phyloP scores from a whole-genome alignment of 371 early-diverging fungal species.

The Dinochytrium kinnereticum region DNA sequence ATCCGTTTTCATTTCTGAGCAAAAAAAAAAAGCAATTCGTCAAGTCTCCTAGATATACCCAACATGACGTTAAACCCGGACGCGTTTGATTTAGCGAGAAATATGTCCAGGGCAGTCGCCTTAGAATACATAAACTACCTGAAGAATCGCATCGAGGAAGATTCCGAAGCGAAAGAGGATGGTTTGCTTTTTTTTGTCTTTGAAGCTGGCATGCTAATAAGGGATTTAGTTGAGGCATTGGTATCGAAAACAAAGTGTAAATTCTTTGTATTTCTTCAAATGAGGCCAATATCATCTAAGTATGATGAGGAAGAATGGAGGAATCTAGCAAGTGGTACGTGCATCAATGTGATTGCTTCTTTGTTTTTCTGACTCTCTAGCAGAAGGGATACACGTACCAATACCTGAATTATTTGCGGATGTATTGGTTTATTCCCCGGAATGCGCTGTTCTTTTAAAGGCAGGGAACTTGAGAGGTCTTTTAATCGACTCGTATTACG shows the following conservation, averaged over 20 bases:
- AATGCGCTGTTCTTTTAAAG: conserved; percentile 19
- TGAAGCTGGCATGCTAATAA: too few species aligned
- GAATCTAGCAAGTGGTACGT: too few species aligned
- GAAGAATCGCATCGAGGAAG: neutral
- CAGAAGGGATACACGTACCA: neutral
- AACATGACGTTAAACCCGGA: conserved; percentile 8
- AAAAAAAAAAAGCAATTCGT: conserved; percentile 6
- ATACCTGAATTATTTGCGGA: conserved; percentile 1
- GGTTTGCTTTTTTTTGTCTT: neutral
- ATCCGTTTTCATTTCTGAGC: neutral
- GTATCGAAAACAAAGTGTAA: conserved; percentile 23
- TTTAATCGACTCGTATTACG: conserved; percentile 11
- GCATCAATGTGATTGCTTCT: too few species aligned
- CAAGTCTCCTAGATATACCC: conserved; percentile 5
- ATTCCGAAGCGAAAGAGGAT: neutral
- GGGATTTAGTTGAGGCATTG: conserved; percentile 2
- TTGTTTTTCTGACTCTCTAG: neutral
- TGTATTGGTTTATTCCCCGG: conserved; percentile 13
- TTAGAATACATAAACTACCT: conserved; percentile 11
- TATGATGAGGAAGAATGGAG: neutral
- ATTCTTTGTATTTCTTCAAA: conserved; percentile 26
- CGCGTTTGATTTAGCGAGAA: conserved; percentile 13
- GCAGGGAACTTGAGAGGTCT: neutral
- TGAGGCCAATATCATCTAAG: neutral
- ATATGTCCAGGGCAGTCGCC: neutral